Evolutionary conservation across 1,284 basidiomycete species (phyloP).

Genomic region (Inonotus hispidus): DNA sequence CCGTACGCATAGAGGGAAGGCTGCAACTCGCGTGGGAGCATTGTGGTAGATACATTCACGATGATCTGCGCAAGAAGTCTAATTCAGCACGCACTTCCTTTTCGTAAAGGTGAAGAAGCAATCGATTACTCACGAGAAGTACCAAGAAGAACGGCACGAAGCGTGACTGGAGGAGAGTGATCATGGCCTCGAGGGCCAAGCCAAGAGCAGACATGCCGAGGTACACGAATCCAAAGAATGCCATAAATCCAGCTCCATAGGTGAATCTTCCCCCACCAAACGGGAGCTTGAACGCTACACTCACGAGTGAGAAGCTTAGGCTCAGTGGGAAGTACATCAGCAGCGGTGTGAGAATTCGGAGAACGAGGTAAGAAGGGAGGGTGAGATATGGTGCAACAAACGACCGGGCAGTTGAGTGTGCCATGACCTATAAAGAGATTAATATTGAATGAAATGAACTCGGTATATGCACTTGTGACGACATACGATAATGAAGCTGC

Average conservation of each 20-base stretch:
- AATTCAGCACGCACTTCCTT: not conserved
- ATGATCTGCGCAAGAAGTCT: slow-evolving; percentile 32
- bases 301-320: slow-evolving; percentile 41
- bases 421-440: slow-evolving; percentile 36
- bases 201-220: slow-evolving; percentile 33
- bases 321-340: slow-evolving; percentile 37
- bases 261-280: slow-evolving; percentile 32
- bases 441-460: not conserved
- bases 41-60: slow-evolving; percentile 38
- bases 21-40: slow-evolving; percentile 41
- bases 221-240: slow-evolving; percentile 36
- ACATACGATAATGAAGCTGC: not conserved
- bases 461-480: not conserved
- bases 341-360: slow-evolving; percentile 36
- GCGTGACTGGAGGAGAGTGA: slow-evolving; percentile 29
- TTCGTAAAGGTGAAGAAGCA: not conserved
- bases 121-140: slow-evolving; percentile 24
- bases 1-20: slow-evolving; percentile 36
- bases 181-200: slow-evolving; percentile 37
- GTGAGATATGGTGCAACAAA: slow-evolving; percentile 38
- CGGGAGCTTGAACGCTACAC: slow-evolving; percentile 38
- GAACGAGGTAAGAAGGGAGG: slow-evolving; percentile 33
- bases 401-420: slow-evolving; percentile 36
- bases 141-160: slow-evolving; percentile 33
- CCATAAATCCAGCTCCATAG: slow-evolving; percentile 39